A percentile compares a stretch with the other conserved stretches of the same genome.
phyloP scores from a whole-genome alignment of 345 rosid genomes.

The Dimocarpus longan region DNA sequence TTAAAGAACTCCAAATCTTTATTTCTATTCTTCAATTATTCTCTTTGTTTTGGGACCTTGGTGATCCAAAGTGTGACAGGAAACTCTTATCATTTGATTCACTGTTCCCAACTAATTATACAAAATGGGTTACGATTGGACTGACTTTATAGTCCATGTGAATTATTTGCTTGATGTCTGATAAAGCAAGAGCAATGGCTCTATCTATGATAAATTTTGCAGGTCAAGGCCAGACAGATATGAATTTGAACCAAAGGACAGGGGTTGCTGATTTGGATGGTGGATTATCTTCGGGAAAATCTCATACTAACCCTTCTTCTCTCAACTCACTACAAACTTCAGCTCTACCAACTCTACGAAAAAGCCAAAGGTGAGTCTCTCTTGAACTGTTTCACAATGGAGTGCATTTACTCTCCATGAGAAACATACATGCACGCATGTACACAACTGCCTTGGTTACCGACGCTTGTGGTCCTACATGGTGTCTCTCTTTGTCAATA shows the following conservation, averaged over 20 bases:
- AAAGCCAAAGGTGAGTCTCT: constrained; percentile 32
- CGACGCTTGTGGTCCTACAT: constrained; percentile 24
- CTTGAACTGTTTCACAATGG: neutral
- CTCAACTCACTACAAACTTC: constrained; percentile 22
- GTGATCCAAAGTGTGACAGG: constrained; percentile 16
- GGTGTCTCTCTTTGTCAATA: constrained; percentile 23
- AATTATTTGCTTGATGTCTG: constrained; percentile 36
- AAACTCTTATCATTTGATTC: constrained; percentile 24
- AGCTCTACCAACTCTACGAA: constrained; percentile 16
- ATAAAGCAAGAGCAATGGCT: constrained; percentile 34
- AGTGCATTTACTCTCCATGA: neutral
- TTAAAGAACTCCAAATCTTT: constrained; percentile 2
- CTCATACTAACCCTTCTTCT: constrained; percentile 27
- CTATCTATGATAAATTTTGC: constrained; percentile 31
- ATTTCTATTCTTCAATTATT: constrained; percentile 19
- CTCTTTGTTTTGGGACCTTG: constrained; percentile 20
- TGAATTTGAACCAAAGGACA: constrained; percentile 38
- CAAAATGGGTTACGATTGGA: constrained; percentile 8
- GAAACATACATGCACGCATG: constrained; percentile 26
- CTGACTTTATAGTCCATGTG: constrained; percentile 18
- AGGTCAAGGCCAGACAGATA: constrained; percentile 49
- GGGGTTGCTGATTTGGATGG: constrained; percentile 31
- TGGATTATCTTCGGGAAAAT: constrained; percentile 29
- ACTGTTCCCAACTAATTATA: constrained; percentile 27
- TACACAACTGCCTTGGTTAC: constrained; percentile 12